These are phyloP conservation scores for Dioscorea cayenensis DNA, from an alignment of 116 monocot species.

Conservation along the genomic window DNA sequence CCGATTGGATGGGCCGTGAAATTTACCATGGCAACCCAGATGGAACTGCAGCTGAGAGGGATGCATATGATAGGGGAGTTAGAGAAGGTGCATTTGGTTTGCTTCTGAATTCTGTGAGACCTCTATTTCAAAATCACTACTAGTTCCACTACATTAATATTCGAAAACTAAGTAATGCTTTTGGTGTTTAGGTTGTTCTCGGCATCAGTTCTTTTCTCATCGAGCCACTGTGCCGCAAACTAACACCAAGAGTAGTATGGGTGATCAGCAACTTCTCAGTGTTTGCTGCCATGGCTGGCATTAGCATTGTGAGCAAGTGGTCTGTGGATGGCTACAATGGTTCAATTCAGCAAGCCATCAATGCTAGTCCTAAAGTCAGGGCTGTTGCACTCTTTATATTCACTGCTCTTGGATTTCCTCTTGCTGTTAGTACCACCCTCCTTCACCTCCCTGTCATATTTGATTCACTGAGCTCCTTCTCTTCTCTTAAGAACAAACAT, in stretches of 20 bases:
- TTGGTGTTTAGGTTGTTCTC: slow-evolving; percentile 30
- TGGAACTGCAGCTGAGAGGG: slow-evolving; percentile 14
- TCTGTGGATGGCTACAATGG: not conserved
- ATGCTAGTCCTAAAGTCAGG: not conserved
- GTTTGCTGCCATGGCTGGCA: slow-evolving; percentile 32
- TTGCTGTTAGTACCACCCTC: not conserved
- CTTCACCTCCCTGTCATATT: not conserved
- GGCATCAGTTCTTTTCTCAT: slow-evolving; percentile 41
- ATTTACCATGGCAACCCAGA: slow-evolving; percentile 44
- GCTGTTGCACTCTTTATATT: slow-evolving; percentile 1
- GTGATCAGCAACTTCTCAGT: slow-evolving; percentile 46
- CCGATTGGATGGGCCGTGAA: slow-evolving; percentile 68
- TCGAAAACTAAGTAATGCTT: not conserved
- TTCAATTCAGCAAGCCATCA: slow-evolving; percentile 4
- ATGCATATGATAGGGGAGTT: slow-evolving; percentile 17
- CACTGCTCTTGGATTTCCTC: not conserved
- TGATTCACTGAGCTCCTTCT: not conserved
- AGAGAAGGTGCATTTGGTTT: slow-evolving; percentile 32
- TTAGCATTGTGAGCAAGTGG: slow-evolving; percentile 18
- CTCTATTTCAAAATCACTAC: too few species aligned
- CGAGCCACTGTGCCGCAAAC: slow-evolving; percentile 38
- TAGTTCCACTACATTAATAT: too few species aligned
- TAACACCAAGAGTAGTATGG: slow-evolving; percentile 51
- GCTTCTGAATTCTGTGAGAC: slow-evolving; percentile 26
- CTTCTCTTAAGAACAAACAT: not conserved